Evolutionary conservation across 2,329 filamentous ascomycete species (phyloP).

Genomic region (Periconia macrospinosa): DNA sequence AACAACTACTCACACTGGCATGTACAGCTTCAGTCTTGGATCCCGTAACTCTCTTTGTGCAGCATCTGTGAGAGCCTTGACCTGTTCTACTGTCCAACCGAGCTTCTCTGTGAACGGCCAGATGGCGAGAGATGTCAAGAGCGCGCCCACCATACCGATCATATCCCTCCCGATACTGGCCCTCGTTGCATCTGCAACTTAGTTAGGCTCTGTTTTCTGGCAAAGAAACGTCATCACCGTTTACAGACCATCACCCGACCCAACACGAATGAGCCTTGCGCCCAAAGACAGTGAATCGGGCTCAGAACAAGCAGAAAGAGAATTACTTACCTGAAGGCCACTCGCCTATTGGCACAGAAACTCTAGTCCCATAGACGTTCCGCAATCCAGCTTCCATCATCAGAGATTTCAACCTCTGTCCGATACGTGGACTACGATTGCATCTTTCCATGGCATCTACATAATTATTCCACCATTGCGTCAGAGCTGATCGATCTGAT

Average conservation of each 20-base stretch:
- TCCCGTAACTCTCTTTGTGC: constrained; percentile 34
- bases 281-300: neutral
- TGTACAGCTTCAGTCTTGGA: constrained; percentile 36
- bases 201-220: constrained; percentile 1
- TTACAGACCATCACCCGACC: neutral
- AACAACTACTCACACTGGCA: constrained; percentile 31
- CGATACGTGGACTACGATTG: constrained; percentile 39
- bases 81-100: constrained; percentile 34
- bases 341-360: constrained; percentile 40
- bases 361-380: constrained; percentile 31
- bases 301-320: neutral
- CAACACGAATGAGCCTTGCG: too few species aligned
- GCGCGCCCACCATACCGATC: constrained; percentile 31
- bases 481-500: constrained; percentile 51
- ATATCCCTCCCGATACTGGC: constrained; percentile 33
- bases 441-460: constrained; percentile 35
- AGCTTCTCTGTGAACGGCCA: constrained; percentile 41
- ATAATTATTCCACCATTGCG: constrained; percentile 42
- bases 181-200: constrained; percentile 28
- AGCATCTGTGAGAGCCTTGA: constrained; percentile 28
- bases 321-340: constrained; percentile 38
- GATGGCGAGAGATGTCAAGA: constrained; percentile 40
- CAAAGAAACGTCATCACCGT: neutral
- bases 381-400: constrained; percentile 34
- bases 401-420: constrained; percentile 28